Base-by-base conservation (phyloP, 768 basidiomycete species). In the Phylloporus arenicola region DNA sequence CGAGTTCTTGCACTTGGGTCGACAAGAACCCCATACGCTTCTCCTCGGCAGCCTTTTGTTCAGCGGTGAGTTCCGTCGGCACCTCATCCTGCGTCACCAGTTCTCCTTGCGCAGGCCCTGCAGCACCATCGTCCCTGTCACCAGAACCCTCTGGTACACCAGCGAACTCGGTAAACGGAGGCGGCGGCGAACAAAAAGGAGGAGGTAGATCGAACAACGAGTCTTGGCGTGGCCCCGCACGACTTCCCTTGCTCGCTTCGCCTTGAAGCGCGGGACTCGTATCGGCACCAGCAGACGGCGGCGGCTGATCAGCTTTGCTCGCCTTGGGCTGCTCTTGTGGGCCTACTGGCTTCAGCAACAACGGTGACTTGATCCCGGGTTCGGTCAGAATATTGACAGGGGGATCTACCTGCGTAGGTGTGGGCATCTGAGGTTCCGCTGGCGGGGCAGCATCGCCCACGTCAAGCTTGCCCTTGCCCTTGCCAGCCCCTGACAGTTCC, bases 351-450 rank as follows among this genome's bases (percentile, higher is more conserved):
- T 41, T 35, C 2, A 53, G 19, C 34, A 66, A 48, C 24, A 37
- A 33, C 1, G 56, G 52, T 13, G 52, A 11, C 11, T 34, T 6
- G 24, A 53, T 57, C 10, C 45, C 16, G 8, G 54, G 33, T 8
- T 57, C 57, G 0, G 56, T 49, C 41, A 60, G 22, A 43, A 55
- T 56, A 16, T 16, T 52, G 7, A 24, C 38, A 39, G 60, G 55
- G 9, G 60, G 48, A 27, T 66, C 62, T 14, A 64, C 62, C 42
- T 65, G 56, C 1, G 62, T 60, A 3, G 64, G 64, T 14, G 64
- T 64, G 12, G 50, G 25, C 20, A 46, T 31, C 6, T 37, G 45
- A 27, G 47, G 45, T 34, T 59, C 64, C 9, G 52, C n/a, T 7
- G 5, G 41, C 45, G 43, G 57, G 25, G n/a, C 19, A 45, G 47